Base-by-base conservation (phyloP, 306 rosid species). In the Trifolium pratense region DNA sequence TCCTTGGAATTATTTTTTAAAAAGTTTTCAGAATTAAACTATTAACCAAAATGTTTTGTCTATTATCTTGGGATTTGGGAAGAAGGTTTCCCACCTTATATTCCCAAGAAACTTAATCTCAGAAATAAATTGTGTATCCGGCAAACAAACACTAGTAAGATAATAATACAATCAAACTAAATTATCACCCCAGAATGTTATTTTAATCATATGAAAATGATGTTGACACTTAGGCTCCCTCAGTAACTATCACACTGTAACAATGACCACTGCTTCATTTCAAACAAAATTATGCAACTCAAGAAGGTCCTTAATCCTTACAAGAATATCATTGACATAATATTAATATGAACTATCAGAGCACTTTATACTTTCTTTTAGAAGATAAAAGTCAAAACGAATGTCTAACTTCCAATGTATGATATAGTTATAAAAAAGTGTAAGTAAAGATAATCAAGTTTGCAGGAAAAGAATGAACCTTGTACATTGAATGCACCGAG, bases 401-500 rank as follows among this genome's bases (percentile, higher is more conserved):
- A 42, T 63, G 70, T 32, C 84, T 17, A 26, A 75, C 70, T 59
- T 75, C 55, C 59, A 71, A 61, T 20, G 45, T 31, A 40, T 37
- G 25, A 46, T 23, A 68, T 40, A 36, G 32, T 64, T 53, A 55
- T 52, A 59, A 56, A 72, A 68, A 37, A 15, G 26, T 66, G 63
- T 64, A 62, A 20, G 31, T 53, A 29, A 40, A 13, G 58, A 45
- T n/a, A 67, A 68, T 40, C 72, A 78, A 61, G 56, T 73, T 20
- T 46, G 43, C 7, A 42, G 21, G 31, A 14, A 21, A n/a, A 26
- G 25, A 32, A 71, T 78, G 83, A 72, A 90, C 99, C 99, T 90
- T 78, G 99, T 95, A 79, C 99, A 95, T 67, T 95, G 96, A 87
- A 95, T 95, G 69, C 99, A 95, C 46, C 96, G 85, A 36, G 99